A percentile compares a stretch with the other conserved stretches of the same genome.
phyloP scores from a whole-genome alignment of 139 green algal species.

The Tetradesmus obliquus region DNA sequence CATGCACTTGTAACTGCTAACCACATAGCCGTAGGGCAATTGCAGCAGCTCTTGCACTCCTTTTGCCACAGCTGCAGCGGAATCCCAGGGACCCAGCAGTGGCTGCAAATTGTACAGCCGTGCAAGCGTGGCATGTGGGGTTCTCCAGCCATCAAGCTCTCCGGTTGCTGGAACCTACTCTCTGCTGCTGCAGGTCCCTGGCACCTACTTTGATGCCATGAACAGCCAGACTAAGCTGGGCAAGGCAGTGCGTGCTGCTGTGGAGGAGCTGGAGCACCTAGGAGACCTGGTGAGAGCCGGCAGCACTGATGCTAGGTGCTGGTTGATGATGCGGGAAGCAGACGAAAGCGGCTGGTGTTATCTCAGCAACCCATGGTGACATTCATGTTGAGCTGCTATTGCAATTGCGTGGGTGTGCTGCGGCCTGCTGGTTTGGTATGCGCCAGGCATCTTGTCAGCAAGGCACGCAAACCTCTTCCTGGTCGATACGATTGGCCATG shows the following conservation, averaged over 20 bases:
- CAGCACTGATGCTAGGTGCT: background rate
- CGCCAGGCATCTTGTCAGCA: too few relatives aligned
- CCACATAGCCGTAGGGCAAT: too few relatives aligned
- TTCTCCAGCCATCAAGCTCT: too few relatives aligned
- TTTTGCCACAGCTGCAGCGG: background rate
- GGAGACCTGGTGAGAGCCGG: conserved; percentile 50
- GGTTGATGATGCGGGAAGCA: background rate
- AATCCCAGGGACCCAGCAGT: background rate
- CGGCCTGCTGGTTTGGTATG: too few relatives aligned
- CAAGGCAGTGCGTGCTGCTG: conserved; percentile 62
- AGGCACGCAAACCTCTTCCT: background rate
- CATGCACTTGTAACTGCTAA: too few relatives aligned
- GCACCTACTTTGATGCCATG: conserved; percentile 61
- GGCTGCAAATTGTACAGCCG: background rate
- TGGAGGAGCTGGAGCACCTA: conserved; percentile 61
- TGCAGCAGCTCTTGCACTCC: background rate
- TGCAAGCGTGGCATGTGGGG: background rate
- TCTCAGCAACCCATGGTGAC: background rate
- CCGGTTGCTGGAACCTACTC: background rate
- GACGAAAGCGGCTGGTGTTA: background rate
- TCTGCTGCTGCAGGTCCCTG: conserved; percentile 54
- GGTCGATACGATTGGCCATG: too few relatives aligned
- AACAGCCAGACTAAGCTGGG: conserved; percentile 63
- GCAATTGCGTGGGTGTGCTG: too few relatives aligned
- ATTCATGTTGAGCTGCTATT: background rate